Percentiles rank a stretch among this genome's conserved stretches.
These are phyloP conservation scores for Scheffersomyces titani DNA, from an alignment of 1,139 yeast species.

Conservation along the genomic window DNA sequence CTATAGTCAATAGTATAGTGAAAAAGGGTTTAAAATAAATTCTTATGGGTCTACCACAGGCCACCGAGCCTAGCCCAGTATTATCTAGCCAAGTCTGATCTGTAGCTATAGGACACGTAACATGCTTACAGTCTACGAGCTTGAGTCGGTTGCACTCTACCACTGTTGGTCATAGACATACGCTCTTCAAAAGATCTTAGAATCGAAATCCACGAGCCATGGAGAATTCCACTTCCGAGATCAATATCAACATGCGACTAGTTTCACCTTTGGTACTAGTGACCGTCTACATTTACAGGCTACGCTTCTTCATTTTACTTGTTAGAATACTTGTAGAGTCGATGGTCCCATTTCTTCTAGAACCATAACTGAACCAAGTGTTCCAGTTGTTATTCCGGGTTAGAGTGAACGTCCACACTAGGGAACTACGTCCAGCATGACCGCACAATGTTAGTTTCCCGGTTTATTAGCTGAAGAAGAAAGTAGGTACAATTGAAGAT, in stretches of 20 bases:
- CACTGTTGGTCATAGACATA: no score
- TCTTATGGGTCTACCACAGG: neutral
- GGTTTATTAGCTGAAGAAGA: slow-evolving; percentile 14
- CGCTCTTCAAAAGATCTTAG: no score
- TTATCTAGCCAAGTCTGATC: neutral
- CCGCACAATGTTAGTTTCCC: slow-evolving; percentile 34
- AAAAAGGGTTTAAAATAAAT: slow-evolving; percentile 1
- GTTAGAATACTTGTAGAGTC: slow-evolving; percentile 35
- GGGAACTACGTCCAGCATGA: slow-evolving; percentile 29
- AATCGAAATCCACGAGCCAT: neutral
- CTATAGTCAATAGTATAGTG: neutral
- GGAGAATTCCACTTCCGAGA: neutral
- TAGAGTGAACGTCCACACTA: slow-evolving; percentile 42
- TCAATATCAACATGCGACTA: no score
- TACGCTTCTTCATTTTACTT: slow-evolving; percentile 3
- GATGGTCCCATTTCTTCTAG: slow-evolving; percentile 18
- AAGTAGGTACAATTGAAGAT: neutral
- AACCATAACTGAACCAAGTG: slow-evolving; percentile 30
- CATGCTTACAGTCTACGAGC: neutral
- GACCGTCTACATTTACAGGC: neutral
- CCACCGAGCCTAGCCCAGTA: neutral
- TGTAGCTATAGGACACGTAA: neutral
- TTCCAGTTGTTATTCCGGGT: slow-evolving; percentile 32
- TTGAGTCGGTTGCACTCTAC: neutral
- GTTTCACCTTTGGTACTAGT: no score